A percentile compares a stretch with the other conserved stretches of the same genome.
These are phyloP conservation scores for Chenopodium quinoa DNA, from an alignment of 148 eudicot species.

Conservation along the genomic window DNA sequence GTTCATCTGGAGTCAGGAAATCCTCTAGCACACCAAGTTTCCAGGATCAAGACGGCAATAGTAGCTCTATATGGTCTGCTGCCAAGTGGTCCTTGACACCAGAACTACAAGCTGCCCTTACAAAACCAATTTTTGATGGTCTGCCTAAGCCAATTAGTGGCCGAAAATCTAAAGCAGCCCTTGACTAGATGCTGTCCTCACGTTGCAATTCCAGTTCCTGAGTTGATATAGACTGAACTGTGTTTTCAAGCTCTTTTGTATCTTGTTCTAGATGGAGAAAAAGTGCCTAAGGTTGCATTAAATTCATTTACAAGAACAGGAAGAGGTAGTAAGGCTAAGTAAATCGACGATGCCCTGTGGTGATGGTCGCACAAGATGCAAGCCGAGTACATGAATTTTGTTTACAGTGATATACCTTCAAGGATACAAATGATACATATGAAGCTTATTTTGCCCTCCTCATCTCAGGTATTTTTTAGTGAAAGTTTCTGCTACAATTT, in stretches of 20 bases:
- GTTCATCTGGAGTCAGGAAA: slow-evolving; percentile 55
- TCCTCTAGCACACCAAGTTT: slow-evolving; percentile 83
- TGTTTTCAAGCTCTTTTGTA: background rate
- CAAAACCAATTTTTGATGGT: slow-evolving; percentile 75
- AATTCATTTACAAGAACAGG: background rate
- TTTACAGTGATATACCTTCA: slow-evolving; percentile 7
- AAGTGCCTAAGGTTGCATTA: background rate
- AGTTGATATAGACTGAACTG: background rate
- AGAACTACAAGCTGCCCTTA: slow-evolving; percentile 75
- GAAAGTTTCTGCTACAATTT: background rate
- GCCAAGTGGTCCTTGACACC: slow-evolving; percentile 77
- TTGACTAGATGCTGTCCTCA: slow-evolving; percentile 49
- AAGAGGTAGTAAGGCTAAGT: background rate
- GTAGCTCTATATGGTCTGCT: slow-evolving; percentile 50
- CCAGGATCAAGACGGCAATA: slow-evolving; percentile 51
- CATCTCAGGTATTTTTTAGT: background rate
- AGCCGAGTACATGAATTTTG: slow-evolving; percentile 8
- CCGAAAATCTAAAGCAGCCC: slow-evolving; percentile 71
- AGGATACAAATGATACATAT: slow-evolving; percentile 17
- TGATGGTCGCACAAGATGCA: background rate
- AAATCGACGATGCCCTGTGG: background rate
- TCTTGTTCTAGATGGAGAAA: background rate
- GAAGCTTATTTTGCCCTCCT: slow-evolving; percentile 1
- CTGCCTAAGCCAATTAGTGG: slow-evolving; percentile 67
- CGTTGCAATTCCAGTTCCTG: background rate